These are phyloP conservation scores for Flaveria floridana DNA, from an alignment of 140 eudicot species.

Conservation along the genomic window DNA sequence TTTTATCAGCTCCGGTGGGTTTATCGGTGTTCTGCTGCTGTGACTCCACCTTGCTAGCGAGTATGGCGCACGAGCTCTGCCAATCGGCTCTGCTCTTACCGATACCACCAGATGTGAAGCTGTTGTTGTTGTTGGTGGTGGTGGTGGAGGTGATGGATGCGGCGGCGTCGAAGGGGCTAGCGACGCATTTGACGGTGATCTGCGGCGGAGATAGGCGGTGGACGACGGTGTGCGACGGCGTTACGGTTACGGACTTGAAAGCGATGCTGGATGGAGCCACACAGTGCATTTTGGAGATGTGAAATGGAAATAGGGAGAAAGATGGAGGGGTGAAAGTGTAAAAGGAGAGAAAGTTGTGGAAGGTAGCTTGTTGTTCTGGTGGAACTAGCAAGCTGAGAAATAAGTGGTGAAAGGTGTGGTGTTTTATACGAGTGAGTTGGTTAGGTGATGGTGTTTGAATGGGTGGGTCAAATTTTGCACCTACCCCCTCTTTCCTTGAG, in stretches of 20 bases:
- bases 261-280: slow-evolving; percentile 32
- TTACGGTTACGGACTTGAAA: slow-evolving; percentile 33
- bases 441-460: slow-evolving; percentile 23
- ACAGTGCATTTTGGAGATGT: slow-evolving; percentile 40
- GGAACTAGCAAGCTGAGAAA: slow-evolving; percentile 67
- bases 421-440: slow-evolving; percentile 44
- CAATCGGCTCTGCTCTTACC: slow-evolving; percentile 72
- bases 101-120: slow-evolving; percentile 40
- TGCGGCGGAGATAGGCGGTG: slow-evolving; percentile 25
- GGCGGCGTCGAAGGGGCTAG: slow-evolving; percentile 45
- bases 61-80: slow-evolving; percentile 93
- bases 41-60: slow-evolving; percentile 73
- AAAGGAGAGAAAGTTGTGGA: not conserved
- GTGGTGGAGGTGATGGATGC: slow-evolving; percentile 15
- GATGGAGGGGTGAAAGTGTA: slow-evolving; percentile 3
- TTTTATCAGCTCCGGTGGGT: slow-evolving; percentile 37
- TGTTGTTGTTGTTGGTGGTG: slow-evolving; percentile 14
- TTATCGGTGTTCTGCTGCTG: slow-evolving; percentile 63
- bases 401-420: slow-evolving; percentile 23
- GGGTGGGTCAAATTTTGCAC: slow-evolving; percentile 55
- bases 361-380: slow-evolving; percentile 49
- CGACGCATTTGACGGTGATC: slow-evolving; percentile 39
- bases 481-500: slow-evolving; percentile 36
- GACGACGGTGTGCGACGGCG: slow-evolving; percentile 23
- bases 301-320: not conserved